phyloP scores from a whole-genome alignment of 257 asterid genomes.

The Nicotiana noctiflora region DNA sequence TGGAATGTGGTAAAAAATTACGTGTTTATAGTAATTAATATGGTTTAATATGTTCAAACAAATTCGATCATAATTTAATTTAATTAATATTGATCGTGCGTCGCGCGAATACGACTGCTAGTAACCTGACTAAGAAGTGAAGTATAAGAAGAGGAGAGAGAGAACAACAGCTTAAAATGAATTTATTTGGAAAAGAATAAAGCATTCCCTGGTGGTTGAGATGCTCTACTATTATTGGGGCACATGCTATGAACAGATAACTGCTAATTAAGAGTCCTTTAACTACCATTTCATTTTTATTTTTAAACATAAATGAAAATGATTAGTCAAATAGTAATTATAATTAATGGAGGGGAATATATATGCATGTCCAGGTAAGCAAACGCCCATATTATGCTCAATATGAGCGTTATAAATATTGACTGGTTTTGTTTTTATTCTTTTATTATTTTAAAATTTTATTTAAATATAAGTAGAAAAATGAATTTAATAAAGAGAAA shows the following conservation, averaged over 20 bases:
- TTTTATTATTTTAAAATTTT: neutral
- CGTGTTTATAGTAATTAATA: no score
- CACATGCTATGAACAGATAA: constrained; percentile 27
- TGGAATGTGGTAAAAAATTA: no score
- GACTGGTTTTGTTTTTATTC: neutral
- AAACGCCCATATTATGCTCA: neutral
- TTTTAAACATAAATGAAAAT: neutral
- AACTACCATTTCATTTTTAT: constrained; percentile 6
- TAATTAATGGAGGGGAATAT: neutral
- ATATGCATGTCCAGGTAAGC: neutral
- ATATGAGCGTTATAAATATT: neutral
- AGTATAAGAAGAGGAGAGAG: neutral
- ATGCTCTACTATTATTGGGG: constrained; percentile 26
- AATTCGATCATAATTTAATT: no score
- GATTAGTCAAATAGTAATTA: neutral
- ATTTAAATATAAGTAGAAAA: neutral
- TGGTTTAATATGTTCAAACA: no score
- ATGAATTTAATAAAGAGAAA: constrained; percentile 1
- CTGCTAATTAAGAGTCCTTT: constrained; percentile 17
- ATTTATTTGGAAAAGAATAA: neutral
- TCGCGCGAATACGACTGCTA: no score
- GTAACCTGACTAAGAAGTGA: neutral
- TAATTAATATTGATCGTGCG: no score
- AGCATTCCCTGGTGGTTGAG: constrained; percentile 18
- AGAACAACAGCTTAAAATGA: neutral